phyloP scores from a whole-genome alignment of 768 basidiomycete species.

The Epithele typhae region DNA sequence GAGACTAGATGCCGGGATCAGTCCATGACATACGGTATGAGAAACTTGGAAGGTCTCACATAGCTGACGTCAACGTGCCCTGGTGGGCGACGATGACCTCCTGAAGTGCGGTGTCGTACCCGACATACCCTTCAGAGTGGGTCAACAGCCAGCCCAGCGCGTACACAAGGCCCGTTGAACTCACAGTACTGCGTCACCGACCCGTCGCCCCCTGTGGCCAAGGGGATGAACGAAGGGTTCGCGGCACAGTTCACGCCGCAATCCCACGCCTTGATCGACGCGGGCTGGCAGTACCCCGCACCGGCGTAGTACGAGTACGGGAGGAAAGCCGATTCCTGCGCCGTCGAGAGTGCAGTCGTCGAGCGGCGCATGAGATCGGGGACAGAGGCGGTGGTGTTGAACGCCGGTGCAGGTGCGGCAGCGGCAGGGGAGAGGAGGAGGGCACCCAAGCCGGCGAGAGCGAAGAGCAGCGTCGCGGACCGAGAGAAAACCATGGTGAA shows the following conservation, averaged over 20 bases:
- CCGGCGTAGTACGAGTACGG: slow-evolving; percentile 30
- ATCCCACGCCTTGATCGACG: slow-evolving; percentile 23
- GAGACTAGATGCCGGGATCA: slow-evolving; percentile 21
- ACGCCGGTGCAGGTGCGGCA: no score
- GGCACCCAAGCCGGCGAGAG: no score
- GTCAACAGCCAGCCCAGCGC: not conserved
- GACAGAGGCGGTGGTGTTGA: no score
- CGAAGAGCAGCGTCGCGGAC: no score
- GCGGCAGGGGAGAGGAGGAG: no score
- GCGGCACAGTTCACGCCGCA: slow-evolving; percentile 40
- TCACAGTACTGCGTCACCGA: slow-evolving; percentile 37
- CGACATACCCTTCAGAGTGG: slow-evolving; percentile 42
- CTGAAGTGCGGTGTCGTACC: slow-evolving; percentile 38
- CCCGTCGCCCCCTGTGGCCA: slow-evolving; percentile 47
- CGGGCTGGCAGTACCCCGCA: slow-evolving; percentile 28
- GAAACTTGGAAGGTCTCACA: slow-evolving; percentile 26
- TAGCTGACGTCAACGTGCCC: slow-evolving; percentile 28
- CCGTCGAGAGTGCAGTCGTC: slow-evolving; percentile 19
- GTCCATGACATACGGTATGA: not conserved
- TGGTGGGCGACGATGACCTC: slow-evolving; percentile 34
- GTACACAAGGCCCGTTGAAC: not conserved
- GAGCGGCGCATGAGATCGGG: no score
- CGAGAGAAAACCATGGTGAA: no score
- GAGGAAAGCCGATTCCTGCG: slow-evolving; percentile 23
- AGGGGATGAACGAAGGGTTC: slow-evolving; percentile 41